phyloP scores from a whole-genome alignment of 2,329 filamentous ascomycete species.

The Ophidiomyces ophidiicola region DNA sequence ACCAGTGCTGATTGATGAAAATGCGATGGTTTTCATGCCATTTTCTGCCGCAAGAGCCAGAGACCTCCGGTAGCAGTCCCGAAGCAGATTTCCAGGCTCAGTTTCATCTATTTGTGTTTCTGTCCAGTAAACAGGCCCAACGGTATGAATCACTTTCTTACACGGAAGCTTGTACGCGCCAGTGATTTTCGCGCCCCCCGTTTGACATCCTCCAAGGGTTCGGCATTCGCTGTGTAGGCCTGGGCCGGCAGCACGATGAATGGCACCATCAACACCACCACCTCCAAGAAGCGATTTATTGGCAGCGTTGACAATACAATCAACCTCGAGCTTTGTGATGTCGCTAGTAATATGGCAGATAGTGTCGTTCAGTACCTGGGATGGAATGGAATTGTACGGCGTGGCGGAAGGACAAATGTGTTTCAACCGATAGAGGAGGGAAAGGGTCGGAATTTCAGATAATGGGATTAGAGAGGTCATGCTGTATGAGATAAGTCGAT shows the following conservation, averaged over 20 bases:
- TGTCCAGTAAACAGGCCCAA: conserved; percentile 63
- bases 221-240: conserved; percentile 57
- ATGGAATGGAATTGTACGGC: conserved; percentile 27
- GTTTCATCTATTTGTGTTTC: conserved; percentile 26
- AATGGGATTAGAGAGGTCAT: conserved; percentile 13
- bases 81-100: conserved; percentile 34
- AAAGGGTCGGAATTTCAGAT: conserved; percentile 32
- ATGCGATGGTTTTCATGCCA: conserved; percentile 60
- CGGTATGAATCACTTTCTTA: conserved; percentile 73
- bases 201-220: conserved; percentile 58
- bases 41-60: conserved; percentile 60
- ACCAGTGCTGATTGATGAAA: conserved; percentile 76
- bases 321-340: conserved; percentile 66
- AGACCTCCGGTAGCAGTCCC: conserved; percentile 56
- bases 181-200: conserved; percentile 75
- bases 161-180: conserved; percentile 62
- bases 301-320: conserved; percentile 87
- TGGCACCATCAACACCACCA: conserved; percentile 81
- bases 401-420: conserved; percentile 33
- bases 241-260: conserved; percentile 69
- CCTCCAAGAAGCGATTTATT: conserved; percentile 69
- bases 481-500: too few species aligned
- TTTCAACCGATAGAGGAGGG: conserved; percentile 51
- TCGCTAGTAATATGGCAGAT: conserved; percentile 61
- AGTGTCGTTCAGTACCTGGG: conserved; percentile 54